A percentile compares a stretch with the other conserved stretches of the same genome.
phyloP scores from a whole-genome alignment of 2,329 filamentous ascomycete genomes.

The Achaetomium macrosporum region DNA sequence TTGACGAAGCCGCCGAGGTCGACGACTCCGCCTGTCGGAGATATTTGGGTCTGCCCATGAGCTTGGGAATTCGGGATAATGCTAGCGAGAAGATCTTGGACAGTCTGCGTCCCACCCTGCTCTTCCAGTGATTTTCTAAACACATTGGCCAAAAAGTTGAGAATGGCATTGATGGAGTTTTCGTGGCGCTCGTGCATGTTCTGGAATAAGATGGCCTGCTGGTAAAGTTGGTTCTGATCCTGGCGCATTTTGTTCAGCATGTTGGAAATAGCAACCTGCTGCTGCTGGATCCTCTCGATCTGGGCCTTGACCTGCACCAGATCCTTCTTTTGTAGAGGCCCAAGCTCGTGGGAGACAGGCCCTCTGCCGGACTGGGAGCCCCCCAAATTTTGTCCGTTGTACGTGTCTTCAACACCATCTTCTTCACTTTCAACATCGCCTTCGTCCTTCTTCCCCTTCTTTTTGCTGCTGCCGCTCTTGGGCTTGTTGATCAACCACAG shows the following conservation, averaged over 20 bases:
- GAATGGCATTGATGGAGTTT: constrained; percentile 96
- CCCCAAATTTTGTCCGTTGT: constrained; percentile 21
- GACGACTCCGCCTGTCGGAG: constrained; percentile 52
- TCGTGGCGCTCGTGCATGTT: constrained; percentile 93
- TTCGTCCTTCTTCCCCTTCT: constrained; percentile 56
- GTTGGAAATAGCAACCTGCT: constrained; percentile 78
- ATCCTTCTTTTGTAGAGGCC: constrained; percentile 61
- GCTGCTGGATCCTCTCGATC: constrained; percentile 72
- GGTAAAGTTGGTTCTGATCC: constrained; percentile 83
- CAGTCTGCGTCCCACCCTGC: constrained; percentile 66
- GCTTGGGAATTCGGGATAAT: constrained; percentile 52
- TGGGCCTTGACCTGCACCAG: constrained; percentile 72
- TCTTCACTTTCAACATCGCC: constrained; percentile 68
- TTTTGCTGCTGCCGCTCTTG: constrained; percentile 60
- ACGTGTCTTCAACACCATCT: constrained; percentile 42
- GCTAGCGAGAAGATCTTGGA: constrained; percentile 77
- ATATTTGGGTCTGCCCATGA: constrained; percentile 36
- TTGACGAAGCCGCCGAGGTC: constrained; percentile 56
- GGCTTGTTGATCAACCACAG: constrained; percentile 97
- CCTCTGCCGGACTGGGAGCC: constrained; percentile 15
- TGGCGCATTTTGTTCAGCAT: constrained; percentile 75
- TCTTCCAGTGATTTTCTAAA: constrained; percentile 92
- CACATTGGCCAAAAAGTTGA: constrained; percentile 93
- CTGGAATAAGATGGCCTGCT: constrained; percentile 84
- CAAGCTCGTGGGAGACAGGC: constrained; percentile 35